Evolutionary conservation across 208 protist species (phyloP).

Genomic region (Leishmania amazonensis): DNA sequence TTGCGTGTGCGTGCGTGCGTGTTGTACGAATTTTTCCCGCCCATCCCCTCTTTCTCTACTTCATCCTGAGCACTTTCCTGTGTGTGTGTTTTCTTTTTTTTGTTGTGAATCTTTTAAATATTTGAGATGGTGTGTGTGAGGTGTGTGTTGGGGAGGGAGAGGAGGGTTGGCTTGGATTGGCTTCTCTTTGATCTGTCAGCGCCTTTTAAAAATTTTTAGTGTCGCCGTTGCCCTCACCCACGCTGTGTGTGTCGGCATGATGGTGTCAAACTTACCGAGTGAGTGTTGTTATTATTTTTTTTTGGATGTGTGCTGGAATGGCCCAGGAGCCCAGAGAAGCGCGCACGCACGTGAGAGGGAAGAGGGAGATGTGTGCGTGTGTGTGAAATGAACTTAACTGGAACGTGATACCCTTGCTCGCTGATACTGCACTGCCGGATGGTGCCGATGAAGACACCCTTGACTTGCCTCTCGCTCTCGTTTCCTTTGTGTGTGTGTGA

Average conservation of each 20-base stretch:
- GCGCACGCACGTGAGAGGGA: neutral
- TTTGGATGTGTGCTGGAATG: neutral
- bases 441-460: neutral
- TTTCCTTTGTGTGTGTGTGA: neutral
- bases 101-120: neutral
- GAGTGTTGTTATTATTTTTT: neutral
- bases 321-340: neutral
- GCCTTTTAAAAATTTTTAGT: too few relatives aligned
- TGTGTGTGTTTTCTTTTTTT: neutral
- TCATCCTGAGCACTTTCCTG: neutral
- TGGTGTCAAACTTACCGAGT: neutral
- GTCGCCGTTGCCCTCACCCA: neutral
- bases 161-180: neutral
- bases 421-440: neutral
- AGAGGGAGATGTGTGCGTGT: neutral
- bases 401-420: neutral
- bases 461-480: neutral
- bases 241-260: neutral
- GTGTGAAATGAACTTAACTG: too few relatives aligned
- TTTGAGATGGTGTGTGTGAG: constrained; percentile 4
- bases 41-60: neutral
- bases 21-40: neutral
- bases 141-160: neutral
- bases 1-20: neutral
- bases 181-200: neutral